A percentile compares a stretch with the other conserved stretches of the same genome.
These are phyloP conservation scores for Mortierella claussenii DNA, from an alignment of 192 early-diverging fungal genomes.

Conservation along the genomic window DNA sequence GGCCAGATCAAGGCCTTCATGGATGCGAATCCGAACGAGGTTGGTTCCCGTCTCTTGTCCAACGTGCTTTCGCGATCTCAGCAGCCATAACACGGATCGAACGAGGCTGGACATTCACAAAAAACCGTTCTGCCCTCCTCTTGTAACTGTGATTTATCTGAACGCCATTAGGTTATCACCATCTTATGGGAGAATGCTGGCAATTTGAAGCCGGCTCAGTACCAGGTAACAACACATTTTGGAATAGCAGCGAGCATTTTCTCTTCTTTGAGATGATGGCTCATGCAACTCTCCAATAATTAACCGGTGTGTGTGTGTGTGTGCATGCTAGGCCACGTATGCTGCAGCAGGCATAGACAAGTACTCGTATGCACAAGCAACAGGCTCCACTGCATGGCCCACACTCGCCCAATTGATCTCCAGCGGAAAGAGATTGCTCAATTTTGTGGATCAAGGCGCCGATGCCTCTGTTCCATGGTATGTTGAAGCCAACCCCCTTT, in stretches of 20 bases:
- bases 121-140: neutral
- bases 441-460: constrained; percentile 66
- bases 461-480: constrained; percentile 72
- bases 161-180: constrained; percentile 23
- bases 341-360: constrained; percentile 59
- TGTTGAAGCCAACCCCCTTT: neutral
- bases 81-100: too few relatives aligned
- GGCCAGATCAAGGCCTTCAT: constrained; percentile 42
- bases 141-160: too few relatives aligned
- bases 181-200: constrained; percentile 39
- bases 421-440: constrained; percentile 71
- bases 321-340: constrained; percentile 19
- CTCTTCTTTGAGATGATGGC: too few relatives aligned
- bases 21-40: constrained; percentile 48
- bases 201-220: constrained; percentile 25
- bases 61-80: neutral
- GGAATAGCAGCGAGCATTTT: too few relatives aligned
- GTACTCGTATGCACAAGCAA: constrained; percentile 63
- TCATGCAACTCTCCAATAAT: too few relatives aligned
- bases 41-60: neutral
- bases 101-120: too few relatives aligned
- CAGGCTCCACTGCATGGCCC: constrained; percentile 66
- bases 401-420: constrained; percentile 74
- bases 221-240: too few relatives aligned
- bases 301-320: too few relatives aligned